These are phyloP conservation scores for Microcos paniculata DNA, from an alignment of 345 rosid genomes.

Conservation along the genomic window DNA sequence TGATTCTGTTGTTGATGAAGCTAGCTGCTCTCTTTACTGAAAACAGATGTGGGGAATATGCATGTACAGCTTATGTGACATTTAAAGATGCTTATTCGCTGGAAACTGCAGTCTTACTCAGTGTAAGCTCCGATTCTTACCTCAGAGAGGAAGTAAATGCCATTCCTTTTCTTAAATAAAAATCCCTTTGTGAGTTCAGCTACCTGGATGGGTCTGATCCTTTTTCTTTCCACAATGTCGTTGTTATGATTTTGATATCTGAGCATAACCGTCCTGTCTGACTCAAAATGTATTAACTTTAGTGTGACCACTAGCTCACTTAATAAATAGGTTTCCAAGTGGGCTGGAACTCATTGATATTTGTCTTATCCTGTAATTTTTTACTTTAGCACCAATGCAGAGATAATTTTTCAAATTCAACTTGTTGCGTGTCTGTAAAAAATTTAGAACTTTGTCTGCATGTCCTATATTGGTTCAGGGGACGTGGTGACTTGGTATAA, in stretches of 20 bases:
- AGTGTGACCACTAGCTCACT: background rate
- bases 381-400: background rate
- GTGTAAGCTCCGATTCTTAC: slow-evolving; percentile 46
- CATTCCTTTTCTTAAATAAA: background rate
- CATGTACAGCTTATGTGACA: slow-evolving; percentile 76
- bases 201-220: background rate
- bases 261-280: background rate
- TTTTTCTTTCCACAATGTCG: background rate
- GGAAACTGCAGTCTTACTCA: slow-evolving; percentile 83
- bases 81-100: slow-evolving; percentile 70
- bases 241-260: slow-evolving; percentile 5
- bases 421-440: background rate
- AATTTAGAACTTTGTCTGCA: background rate
- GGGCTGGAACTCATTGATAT: background rate
- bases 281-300: background rate
- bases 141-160: background rate
- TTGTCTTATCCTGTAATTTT: background rate
- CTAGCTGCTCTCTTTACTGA: slow-evolving; percentile 7
- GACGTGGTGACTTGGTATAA: background rate
- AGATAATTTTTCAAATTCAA: background rate
- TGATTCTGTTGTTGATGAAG: slow-evolving; percentile 1
- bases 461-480: background rate
- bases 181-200: background rate
- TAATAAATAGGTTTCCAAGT: background rate
- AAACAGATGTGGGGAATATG: slow-evolving; percentile 60